Conservation (phyloP, 2,329 filamentous ascomycete genomes). For the Ophiostoma sp. region DNA sequence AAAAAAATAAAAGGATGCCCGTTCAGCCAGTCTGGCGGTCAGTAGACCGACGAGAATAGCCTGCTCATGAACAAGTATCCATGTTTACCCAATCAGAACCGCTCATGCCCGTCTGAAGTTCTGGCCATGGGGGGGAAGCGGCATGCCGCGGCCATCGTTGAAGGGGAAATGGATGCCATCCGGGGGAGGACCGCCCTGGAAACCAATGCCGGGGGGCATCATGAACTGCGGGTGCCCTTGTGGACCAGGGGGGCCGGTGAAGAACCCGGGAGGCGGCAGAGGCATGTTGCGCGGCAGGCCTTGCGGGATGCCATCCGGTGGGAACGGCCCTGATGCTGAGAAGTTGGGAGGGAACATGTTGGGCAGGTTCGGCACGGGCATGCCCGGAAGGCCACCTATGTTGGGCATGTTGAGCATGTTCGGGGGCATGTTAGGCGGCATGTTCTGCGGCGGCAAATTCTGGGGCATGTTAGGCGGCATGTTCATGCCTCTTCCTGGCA, state of each 20-base stretch:
- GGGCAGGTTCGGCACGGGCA: conserved; percentile 12
- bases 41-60: no score
- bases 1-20: conserved; percentile 8
- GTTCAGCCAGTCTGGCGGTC: not conserved
- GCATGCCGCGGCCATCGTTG: conserved; percentile 40
- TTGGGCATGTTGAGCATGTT: conserved; percentile 22
- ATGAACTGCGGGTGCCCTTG: conserved; percentile 44
- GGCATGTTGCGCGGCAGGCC: conserved; percentile 51
- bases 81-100: not conserved
- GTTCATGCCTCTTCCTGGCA: conserved; percentile 25
- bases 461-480: conserved; percentile 19
- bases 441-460: conserved; percentile 22
- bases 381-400: conserved; percentile 31
- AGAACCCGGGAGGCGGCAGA: conserved; percentile 55
- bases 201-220: conserved; percentile 51
- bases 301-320: conserved; percentile 44
- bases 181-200: conserved; percentile 51
- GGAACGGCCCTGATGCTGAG: conserved; percentile 42
- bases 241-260: conserved; percentile 34
- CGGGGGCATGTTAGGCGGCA: conserved; percentile 23
- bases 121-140: conserved; percentile 27
- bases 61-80: not conserved
- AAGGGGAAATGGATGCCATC: conserved; percentile 50
- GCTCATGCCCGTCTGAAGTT: conserved; percentile 11
- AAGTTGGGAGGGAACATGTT: conserved; percentile 54